Base-by-base conservation (phyloP, 208 protist genomes). In the Leishmania martiniquensis region DNA sequence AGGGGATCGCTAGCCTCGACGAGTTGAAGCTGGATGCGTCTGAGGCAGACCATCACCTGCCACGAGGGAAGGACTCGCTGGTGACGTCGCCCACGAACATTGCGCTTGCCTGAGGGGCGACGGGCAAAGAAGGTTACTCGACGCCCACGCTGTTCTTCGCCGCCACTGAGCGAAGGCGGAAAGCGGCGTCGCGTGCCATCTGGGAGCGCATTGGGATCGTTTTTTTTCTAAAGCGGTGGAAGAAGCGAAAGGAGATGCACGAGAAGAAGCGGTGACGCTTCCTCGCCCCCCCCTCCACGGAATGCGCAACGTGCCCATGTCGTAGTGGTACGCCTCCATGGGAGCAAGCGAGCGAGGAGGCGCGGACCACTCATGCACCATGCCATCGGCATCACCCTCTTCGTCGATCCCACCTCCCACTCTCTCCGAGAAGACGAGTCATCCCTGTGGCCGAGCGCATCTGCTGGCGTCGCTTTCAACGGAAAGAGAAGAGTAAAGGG, bases 1-100 rank as follows among this genome's bases (percentile, higher is more conserved):
- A 95, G 70, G 93, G 93, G 5, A 91, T 96, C 55, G 86, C 91
- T 47, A 88, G 81, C 71, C 76, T 97, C 25, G 91, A 95, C 12
- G 93, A 95, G 81, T 54, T 97, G 54, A 84, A 75, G 49, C 78
- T 97, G 74, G 89, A 87, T 15, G 84, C 88, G 70, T 44, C n/a
- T 37, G 77, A 78, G 42, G 84, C 84, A 1, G 86, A 84, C 22
- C 88, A 89, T 67, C 76, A 68, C 25, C 45, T 69, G 15, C 70
- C 45, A 1, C 6, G 32, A 32, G 3, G 20, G 12, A 15, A 52
- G 69, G 47, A 25, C 12, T 17, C 13, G 34, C n/a, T 29, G 20
- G 22, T 15, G 17, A 37, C 51, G 15, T 57, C 68, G 29, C 7
- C 45, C 0, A 55, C 47, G 9, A 39, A 37, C 47, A n/a, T 32